phyloP scores from a whole-genome alignment of 2,329 filamentous ascomycete species.

The Fonsecaea multimorphosa region DNA sequence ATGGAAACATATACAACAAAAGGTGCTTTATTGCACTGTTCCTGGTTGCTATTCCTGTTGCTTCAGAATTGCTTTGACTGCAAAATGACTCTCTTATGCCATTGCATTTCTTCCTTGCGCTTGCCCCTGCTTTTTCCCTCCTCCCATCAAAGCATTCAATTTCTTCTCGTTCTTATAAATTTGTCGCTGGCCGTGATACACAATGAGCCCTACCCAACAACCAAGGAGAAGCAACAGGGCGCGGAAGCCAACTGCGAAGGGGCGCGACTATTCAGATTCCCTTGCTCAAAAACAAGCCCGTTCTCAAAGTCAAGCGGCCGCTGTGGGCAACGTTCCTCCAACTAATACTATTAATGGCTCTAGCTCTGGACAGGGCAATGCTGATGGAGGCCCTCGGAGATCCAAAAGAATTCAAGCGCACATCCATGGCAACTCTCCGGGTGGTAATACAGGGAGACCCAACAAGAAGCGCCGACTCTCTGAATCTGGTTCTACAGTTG shows the following conservation, averaged over 20 bases:
- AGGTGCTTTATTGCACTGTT: not conserved
- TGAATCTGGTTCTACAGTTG: not conserved
- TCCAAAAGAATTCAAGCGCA: not conserved
- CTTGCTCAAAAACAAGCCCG: not conserved
- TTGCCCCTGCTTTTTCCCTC: not conserved
- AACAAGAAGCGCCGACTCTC: not conserved
- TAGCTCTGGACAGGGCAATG: not conserved
- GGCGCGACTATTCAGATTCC: not conserved
- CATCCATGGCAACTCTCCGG: not conserved
- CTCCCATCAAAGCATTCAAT: not conserved
- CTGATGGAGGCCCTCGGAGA: not conserved
- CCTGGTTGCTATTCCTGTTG: slow-evolving; percentile 9
- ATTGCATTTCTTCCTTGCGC: not conserved
- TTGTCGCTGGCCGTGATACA: not conserved
- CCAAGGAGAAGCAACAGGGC: slow-evolving; percentile 3
- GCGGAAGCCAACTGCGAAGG: slow-evolving; percentile 9
- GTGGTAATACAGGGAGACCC: not conserved
- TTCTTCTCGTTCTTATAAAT: not conserved
- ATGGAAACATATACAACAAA: slow-evolving; percentile 9
- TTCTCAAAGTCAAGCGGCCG: not conserved
- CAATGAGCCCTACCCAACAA: slow-evolving; percentile 4
- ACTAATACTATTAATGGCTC: not conserved
- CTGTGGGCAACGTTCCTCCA: not conserved
- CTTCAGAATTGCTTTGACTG: slow-evolving; percentile 3
- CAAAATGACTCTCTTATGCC: slow-evolving; percentile 11